Evolutionary conservation across 176 grass and related monocot genomes (phyloP).

Genomic region (Themeda triandra): DNA sequence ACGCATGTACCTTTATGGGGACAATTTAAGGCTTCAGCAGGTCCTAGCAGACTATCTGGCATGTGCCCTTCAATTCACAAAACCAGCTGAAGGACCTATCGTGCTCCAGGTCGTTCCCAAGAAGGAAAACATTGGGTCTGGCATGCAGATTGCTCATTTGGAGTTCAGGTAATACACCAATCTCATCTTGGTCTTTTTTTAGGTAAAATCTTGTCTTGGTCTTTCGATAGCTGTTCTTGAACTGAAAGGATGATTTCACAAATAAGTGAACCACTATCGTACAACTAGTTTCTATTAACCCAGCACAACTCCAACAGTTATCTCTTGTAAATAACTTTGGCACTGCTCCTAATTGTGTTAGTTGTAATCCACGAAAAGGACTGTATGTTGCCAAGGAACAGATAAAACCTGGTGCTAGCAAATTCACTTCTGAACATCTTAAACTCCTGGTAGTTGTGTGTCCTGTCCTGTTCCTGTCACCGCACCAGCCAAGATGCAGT

Average conservation of each 20-base stretch:
- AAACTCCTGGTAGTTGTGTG: background rate
- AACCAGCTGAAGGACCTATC: conserved; percentile 63
- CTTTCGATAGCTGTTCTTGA: conserved; percentile 22
- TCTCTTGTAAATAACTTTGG: conserved; percentile 5
- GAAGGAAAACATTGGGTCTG: conserved; percentile 74
- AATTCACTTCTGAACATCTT: conserved; percentile 1
- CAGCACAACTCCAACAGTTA: background rate
- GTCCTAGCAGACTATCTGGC: conserved; percentile 76
- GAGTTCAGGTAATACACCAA: conserved; percentile 77
- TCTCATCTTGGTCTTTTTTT: conserved; percentile 2
- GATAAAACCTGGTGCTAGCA: background rate
- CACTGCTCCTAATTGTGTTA: background rate
- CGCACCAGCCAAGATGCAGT: background rate
- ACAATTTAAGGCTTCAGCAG: conserved; percentile 98
- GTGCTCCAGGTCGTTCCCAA: conserved; percentile 64
- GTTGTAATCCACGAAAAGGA: background rate
- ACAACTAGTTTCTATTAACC: background rate
- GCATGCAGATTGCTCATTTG: conserved; percentile 87
- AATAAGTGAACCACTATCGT: background rate
- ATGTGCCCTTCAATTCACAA: conserved; percentile 80
- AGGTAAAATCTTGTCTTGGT: background rate
- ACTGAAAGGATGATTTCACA: conserved; percentile 5
- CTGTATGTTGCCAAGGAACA: background rate
- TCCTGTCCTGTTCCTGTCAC: background rate
- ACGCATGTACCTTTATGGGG: conserved; percentile 75